Evolutionary conservation across 495 filamentous ascomycete genomes (phyloP), one percentile per base, ranked within the genome.

Genomic region (Aspergillus kassunensis): DNA sequence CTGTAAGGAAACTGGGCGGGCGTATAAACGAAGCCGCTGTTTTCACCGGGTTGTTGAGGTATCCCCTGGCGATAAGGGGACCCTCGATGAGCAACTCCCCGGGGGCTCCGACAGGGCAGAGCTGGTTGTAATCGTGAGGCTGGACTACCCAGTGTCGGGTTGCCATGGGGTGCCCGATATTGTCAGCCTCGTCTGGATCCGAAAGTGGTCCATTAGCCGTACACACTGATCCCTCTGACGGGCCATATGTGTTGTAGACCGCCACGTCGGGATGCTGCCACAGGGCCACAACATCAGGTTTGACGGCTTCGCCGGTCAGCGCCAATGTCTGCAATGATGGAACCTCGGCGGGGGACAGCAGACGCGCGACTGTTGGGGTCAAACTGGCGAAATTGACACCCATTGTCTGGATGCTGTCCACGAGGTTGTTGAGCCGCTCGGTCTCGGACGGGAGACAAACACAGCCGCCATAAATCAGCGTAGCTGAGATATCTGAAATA

Each of bases 401-500:
- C 23, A 59, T 27, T 3, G 23, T 25, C 6, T 40, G 24, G 13
- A 69, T 68, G 8, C 33, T 35, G 4, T 50, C 56, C 2, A 44
- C 44, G 9, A 68, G 44, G 30, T 65, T 56, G 20, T 55, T 58
- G 19, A 63, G 34, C 10, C 67, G 55, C 3, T 69, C 62, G 4
- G 59, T 45, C 3, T 72, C 67, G 1, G 61, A 63, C 2, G 69
- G 66, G 8, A 75, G 56, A 46, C 70, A 73, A n/a, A 68, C 25
- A 24, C 66, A 67, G 1, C 64, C 71, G 8, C 72, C 72, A 9
- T 39, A 43, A 6, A 44, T 39, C 1, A 86, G 58, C 0, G 80
- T 81, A 5, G 74, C 73, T 29, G 84, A 72, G 11, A 81, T 72
- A 39, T 85, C 80, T 1, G 63, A 56, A 10, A 83, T 67, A 29